These are phyloP conservation scores for Mortierella sp. DNA, from an alignment of 371 early-diverging fungal species.

Conservation along the genomic window DNA sequence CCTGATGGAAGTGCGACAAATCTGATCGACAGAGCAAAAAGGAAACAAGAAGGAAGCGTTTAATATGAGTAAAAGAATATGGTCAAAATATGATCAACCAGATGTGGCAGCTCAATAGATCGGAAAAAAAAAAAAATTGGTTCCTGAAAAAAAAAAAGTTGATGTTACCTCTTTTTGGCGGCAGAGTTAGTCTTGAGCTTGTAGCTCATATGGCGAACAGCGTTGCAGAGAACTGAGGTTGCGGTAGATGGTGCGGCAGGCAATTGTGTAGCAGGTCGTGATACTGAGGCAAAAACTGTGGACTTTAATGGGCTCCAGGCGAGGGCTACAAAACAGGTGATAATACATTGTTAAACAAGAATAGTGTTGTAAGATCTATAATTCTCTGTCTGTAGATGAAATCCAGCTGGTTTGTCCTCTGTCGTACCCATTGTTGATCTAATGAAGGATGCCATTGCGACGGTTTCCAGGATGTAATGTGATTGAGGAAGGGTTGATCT, in stretches of 20 bases:
- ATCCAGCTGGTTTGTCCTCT: not conserved
- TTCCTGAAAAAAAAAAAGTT: slow-evolving; percentile 3
- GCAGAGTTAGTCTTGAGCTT: slow-evolving; percentile 61
- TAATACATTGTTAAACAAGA: not conserved
- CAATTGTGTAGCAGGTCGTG: slow-evolving; percentile 26
- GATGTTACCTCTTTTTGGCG: slow-evolving; percentile 58
- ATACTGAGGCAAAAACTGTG: slow-evolving; percentile 34
- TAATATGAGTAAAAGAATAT: not conserved
- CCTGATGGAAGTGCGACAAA: slow-evolving; percentile 55
- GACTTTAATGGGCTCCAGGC: slow-evolving; percentile 55
- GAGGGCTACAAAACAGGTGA: slow-evolving; percentile 28
- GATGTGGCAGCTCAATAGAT: no score
- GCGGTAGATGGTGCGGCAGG: slow-evolving; percentile 30
- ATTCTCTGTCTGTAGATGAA: not conserved
- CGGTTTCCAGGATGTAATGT: not conserved
- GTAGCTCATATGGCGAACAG: slow-evolving; percentile 55
- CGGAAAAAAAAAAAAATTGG: not conserved
- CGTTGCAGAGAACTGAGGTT: slow-evolving; percentile 46
- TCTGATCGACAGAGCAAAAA: slow-evolving; percentile 16
- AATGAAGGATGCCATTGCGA: slow-evolving; percentile 51
- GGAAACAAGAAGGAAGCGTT: not conserved
- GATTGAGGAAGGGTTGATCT: slow-evolving; percentile 9
- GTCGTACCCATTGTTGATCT: slow-evolving; percentile 54
- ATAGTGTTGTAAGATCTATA: not conserved
- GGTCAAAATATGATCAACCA: no score